Evolutionary conservation across 176 grass and related monocot species (phyloP).

Genomic region (Sorghum bicolor): DNA sequence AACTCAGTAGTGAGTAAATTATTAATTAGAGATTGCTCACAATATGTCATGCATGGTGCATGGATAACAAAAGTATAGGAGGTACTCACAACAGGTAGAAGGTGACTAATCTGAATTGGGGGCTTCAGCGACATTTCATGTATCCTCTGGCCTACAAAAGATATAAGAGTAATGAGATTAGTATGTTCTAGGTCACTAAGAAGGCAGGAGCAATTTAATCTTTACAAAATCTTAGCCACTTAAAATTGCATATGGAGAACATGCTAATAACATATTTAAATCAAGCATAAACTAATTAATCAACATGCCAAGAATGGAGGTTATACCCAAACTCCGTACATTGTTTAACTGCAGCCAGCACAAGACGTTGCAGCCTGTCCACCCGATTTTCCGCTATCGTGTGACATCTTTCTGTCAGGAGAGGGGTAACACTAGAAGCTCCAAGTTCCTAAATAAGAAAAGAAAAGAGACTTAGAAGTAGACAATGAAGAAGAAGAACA

Average conservation of each 20-base stretch:
- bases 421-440: conserved; percentile 83
- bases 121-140: conserved; percentile 80
- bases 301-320: neutral
- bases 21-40: neutral
- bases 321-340: conserved; percentile 39
- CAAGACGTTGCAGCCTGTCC: conserved; percentile 82
- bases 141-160: conserved; percentile 75
- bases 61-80: conserved; percentile 2
- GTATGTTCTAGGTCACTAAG: conserved; percentile 4
- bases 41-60: neutral
- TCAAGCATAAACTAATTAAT: neutral
- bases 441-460: conserved; percentile 72
- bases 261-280: neutral
- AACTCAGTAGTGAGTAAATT: neutral
- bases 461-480: conserved; percentile 19
- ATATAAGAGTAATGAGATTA: conserved; percentile 19
- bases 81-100: conserved; percentile 68
- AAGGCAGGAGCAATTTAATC: conserved; percentile 23
- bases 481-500: conserved; percentile 1
- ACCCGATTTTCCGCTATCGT: conserved; percentile 83
- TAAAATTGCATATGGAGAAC: neutral
- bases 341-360: conserved; percentile 94
- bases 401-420: conserved; percentile 74
- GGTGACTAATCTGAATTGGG: conserved; percentile 53
- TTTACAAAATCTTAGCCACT: neutral